phyloP scores from a whole-genome alignment of 2,329 filamentous ascomycete species.

The Curvularia hawaiiensis region DNA sequence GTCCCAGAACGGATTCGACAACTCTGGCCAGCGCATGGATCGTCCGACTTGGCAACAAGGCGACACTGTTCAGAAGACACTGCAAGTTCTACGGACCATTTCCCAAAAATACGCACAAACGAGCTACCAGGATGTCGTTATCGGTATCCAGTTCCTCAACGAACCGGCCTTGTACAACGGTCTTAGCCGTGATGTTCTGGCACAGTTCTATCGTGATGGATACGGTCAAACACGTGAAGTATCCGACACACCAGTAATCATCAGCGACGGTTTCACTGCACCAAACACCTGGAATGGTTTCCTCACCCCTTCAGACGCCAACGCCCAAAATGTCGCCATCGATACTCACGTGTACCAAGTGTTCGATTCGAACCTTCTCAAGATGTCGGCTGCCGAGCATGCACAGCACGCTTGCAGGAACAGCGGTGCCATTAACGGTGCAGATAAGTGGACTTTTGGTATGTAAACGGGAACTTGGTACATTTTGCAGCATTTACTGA shows the following conservation, averaged over 20 bases:
- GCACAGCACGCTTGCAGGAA: conserved; percentile 62
- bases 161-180: conserved; percentile 57
- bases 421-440: conserved; percentile 53
- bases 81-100: conserved; percentile 63
- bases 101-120: conserved; percentile 61
- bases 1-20: conserved; percentile 67
- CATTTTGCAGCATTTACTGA: background rate
- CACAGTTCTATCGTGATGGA: conserved; percentile 62
- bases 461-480: background rate
- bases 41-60: conserved; percentile 55
- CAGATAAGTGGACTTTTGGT: conserved; percentile 64
- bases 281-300: conserved; percentile 66
- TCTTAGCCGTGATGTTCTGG: conserved; percentile 52
- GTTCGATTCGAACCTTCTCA: conserved; percentile 60
- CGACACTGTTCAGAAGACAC: conserved; percentile 56
- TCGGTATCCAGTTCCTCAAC: conserved; percentile 63
- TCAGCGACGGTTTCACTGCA: conserved; percentile 63
- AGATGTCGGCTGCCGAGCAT: conserved; percentile 59
- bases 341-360: conserved; percentile 74
- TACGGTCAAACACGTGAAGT: conserved; percentile 55
- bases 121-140: conserved; percentile 63
- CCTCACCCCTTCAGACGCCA: conserved; percentile 57
- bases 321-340: conserved; percentile 61
- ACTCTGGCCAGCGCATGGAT: conserved; percentile 59
- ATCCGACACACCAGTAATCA: conserved; percentile 57